Conservation (phyloP, 2,329 filamentous ascomycete genomes). For the Aspergillus tanneri region DNA sequence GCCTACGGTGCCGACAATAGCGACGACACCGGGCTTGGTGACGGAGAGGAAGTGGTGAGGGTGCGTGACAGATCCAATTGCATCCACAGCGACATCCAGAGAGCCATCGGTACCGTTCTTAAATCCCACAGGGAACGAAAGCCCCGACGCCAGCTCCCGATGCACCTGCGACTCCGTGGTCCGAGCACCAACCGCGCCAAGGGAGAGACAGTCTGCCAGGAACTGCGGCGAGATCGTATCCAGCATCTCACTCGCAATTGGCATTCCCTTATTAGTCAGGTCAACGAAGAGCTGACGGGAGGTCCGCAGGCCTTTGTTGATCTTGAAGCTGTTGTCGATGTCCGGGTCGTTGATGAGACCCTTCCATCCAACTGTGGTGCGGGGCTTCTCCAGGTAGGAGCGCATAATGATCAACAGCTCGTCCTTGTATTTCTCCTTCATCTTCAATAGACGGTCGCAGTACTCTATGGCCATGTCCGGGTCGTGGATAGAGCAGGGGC, state of each 20-base stretch:
- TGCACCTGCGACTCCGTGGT: conserved; percentile 97
- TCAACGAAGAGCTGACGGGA: conserved; percentile 91
- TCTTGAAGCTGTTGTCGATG: conserved; percentile 97
- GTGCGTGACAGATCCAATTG: conserved; percentile 86
- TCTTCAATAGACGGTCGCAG: conserved; percentile 75
- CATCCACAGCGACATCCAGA: conserved; percentile 86
- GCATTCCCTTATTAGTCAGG: conserved; percentile 88
- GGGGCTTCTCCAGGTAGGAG: conserved; percentile 96
- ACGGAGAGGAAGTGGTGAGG: conserved; percentile 97
- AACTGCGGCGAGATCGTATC: conserved; percentile 98
- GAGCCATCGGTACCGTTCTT: conserved; percentile 98
- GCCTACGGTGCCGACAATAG: conserved; percentile 89
- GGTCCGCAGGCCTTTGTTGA: conserved; percentile 91
- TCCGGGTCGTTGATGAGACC: conserved; percentile 98
- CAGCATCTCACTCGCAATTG: conserved; percentile 94
- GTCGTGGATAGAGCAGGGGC: conserved; percentile 97
- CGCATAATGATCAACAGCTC: conserved; percentile 96
- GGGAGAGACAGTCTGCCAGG: conserved; percentile 84
- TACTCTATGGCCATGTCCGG: conserved; percentile 87
- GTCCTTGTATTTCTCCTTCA: conserved; percentile 84
- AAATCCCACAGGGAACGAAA: conserved; percentile 98
- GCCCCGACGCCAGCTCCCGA: conserved; percentile 86
- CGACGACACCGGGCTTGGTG: conserved; percentile 91
- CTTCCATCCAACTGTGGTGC: conserved; percentile 98
- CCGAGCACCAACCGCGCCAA: conserved; percentile 91